Evolutionary conservation across 2,329 filamentous ascomycete species (phyloP).

Genomic region (Falciphora oryzae): DNA sequence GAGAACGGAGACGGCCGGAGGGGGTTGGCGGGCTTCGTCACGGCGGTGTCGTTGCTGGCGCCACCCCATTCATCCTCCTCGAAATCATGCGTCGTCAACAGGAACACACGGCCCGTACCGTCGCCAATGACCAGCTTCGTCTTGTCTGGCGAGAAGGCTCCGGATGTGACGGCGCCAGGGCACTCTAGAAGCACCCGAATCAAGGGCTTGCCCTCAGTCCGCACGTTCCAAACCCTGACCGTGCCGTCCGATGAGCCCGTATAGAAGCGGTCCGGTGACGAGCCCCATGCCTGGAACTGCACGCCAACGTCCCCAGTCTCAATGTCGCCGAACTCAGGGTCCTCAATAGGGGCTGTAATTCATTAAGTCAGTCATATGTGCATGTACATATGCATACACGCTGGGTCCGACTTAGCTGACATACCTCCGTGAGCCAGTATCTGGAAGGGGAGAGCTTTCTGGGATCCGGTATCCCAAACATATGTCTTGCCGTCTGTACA

Average conservation of each 20-base stretch:
- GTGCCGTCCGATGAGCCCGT: slow-evolving; percentile 59
- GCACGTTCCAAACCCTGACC: slow-evolving; percentile 58
- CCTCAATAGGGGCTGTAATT: slow-evolving; percentile 26
- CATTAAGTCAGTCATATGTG: background rate
- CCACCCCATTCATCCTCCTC: slow-evolving; percentile 29
- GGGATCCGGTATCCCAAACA: slow-evolving; percentile 52
- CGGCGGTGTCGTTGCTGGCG: background rate
- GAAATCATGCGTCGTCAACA: slow-evolving; percentile 43
- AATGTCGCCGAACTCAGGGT: slow-evolving; percentile 33
- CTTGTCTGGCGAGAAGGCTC: slow-evolving; percentile 52
- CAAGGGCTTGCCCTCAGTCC: slow-evolving; percentile 35
- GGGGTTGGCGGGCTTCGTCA: background rate
- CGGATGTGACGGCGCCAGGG: slow-evolving; percentile 50
- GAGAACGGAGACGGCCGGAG: background rate
- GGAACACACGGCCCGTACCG: slow-evolving; percentile 53
- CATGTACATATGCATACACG: no score
- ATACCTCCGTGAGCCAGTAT: slow-evolving; percentile 46
- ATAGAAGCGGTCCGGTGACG: slow-evolving; percentile 51
- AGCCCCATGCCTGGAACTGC: slow-evolving; percentile 59
- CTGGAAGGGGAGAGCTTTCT: slow-evolving; percentile 50
- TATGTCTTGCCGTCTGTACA: slow-evolving; percentile 59
- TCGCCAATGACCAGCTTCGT: slow-evolving; percentile 54
- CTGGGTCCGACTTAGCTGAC: slow-evolving; percentile 23
- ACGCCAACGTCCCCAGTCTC: slow-evolving; percentile 56
- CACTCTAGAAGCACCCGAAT: slow-evolving; percentile 49